Evolutionary conservation across 1,284 basidiomycete species (phyloP), one percentile per base, ranked within the genome.

Genomic region (Caloboletus inedulis): DNA sequence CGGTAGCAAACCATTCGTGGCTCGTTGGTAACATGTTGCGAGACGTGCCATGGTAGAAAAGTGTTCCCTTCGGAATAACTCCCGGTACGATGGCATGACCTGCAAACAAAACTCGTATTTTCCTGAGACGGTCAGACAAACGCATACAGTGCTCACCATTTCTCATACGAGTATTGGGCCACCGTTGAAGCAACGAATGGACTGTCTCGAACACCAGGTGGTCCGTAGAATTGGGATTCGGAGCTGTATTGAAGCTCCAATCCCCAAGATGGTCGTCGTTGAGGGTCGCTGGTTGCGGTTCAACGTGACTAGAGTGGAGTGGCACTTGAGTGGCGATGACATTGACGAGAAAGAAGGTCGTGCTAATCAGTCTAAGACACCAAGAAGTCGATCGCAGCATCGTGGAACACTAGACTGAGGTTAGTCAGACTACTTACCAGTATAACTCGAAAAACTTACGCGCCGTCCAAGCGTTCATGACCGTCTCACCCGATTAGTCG

Each of bases 151-250:
- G 23, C 59, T 47, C 43, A 73, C 74, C 76, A 59, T 79, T 79
- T 31, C 73, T 68, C 57, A 74, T 75, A 6, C 72, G 66, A 1
- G 75, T 77, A 54, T 79, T 77, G 1, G 76, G 73, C 77, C 77
- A 79, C 45, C 74, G 74, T 53, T 78, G 75, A 7, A 79, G 50
- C 0, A 63, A 19, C 3, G 62, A 65, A 18, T 54, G 31, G 2
- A 57, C 59, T 2, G 63, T 65, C 35, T 63, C 62, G 43, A 63
- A 62, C 16, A 65, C 51, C 3, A 65, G 29, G 29, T 43, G 34
- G n/a, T 45, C 43, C 9, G 43, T 45, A 25, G 43, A 23, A 25
- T 42, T 45, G 14, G 60, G 36, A n/a, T 52, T 35, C 44, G 63
- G 27, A 16, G n/a, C 3, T 42, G 19, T 27, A n/a, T 62, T 34